Evolutionary conservation across 345 rosid species (phyloP), one percentile per base, ranked within the genome.

Genomic region (Raphanus sativus): DNA sequence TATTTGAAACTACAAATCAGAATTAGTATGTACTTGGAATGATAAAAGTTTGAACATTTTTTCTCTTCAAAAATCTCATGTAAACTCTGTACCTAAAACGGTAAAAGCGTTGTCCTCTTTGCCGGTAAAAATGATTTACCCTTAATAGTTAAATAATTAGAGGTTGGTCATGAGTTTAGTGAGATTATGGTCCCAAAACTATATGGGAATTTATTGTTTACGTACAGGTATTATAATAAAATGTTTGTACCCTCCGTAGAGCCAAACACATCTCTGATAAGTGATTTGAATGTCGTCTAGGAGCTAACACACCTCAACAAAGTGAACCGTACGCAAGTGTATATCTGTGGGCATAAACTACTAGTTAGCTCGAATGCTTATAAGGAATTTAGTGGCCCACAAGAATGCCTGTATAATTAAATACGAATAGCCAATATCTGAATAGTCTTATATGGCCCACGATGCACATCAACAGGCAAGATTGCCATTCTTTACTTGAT

Each of bases 371-470:
- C 45, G 29, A 78, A 72, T 72, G 73, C 13, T 33, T 42, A 25
- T 72, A 71, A 65, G 62, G 63, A 59, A 59, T 58, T 65, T n/a
- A 71, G 59, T 71, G 81, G 67, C 73, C 81, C 81, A 78, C 81
- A 78, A 71, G 38, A 65, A 32, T 71, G 72, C 76, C 30, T 77
- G 72, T 71, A 24, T 56, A 65, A 42, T 77, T 77, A 9, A 78
- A 59, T 78, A 78, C 63, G 34, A 65, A 32, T 30, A 30, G 25
- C 55, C 70, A 65, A 64, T 65, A 65, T 71, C 71, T 77, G 76
- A 28, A 62, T 63, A 70, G 60, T 77, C 63, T 56, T 59, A 25
- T 64, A 70, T 77, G 77, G 72, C 81, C 81, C 81, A 77, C 77
- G 69, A 60, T 17, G 69, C 69, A 71, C 16, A 65, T 71, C 67